Evolutionary conservation across 345 rosid species (phyloP), one percentile per base, ranked within the genome.

Genomic region (Camelina sativa): DNA sequence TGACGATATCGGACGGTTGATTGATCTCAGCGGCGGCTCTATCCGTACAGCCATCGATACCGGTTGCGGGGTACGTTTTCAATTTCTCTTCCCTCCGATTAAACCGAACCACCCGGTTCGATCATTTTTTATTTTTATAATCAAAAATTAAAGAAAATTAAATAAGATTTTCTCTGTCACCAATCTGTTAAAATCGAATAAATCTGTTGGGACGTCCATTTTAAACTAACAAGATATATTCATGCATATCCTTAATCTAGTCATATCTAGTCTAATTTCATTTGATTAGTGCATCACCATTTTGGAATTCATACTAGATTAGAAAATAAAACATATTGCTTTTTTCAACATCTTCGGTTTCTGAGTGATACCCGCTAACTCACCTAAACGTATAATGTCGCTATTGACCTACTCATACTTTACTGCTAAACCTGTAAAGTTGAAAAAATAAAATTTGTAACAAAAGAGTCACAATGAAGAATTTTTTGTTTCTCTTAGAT

Each of bases 41-140:
- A 85, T 92, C 1, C 79, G 99, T 38, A 94, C 99, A 4, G 97
- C 96, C 84, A 84, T 94, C 25, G 97, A 94, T 70, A 94, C 98
- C 58, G 98, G 98, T 4, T 94, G 98, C 54, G 98, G 97, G 90
- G 98, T 94, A 91, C 58, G 97, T 82, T 11, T 32, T 34, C 1
- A 51, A 16, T 6, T 64, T 17, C 12, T 58, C 56, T 35, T 17
- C 16, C 9, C 19, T 43, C 32, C 34, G 0, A 25, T 40, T 28
- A 1, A 12, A 67, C 70, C 60, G 15, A 62, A 62, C 63, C 43
- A 25, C 7, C 74, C 58, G 67, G 56, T 46, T 65, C 34, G 41
- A 3, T 30, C 40, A 30, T 32, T 48, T 48, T 38, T 12, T 0
- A 57, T 50, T 61, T 50, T 50, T 2, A 3, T 50, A 12, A 19